These are phyloP conservation scores for Pestalotiopsis sp. DNA, from an alignment of 2,329 filamentous ascomycete species.

Conservation along the genomic window DNA sequence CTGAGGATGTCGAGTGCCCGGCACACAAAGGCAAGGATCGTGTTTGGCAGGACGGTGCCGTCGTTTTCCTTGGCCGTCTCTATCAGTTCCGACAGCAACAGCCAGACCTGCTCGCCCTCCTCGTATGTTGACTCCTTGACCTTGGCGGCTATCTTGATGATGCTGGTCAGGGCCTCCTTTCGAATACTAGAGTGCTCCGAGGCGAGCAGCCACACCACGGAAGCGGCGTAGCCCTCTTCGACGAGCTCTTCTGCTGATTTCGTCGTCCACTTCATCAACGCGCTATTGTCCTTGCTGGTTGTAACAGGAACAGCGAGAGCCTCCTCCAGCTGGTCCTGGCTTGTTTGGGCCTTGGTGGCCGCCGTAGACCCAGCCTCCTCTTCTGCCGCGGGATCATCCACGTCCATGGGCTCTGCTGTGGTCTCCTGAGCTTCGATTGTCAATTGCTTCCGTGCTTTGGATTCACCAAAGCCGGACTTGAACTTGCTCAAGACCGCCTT, in stretches of 20 bases:
- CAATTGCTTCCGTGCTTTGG: slow-evolving; percentile 34
- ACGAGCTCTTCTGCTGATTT: slow-evolving; percentile 79
- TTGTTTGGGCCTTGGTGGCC: slow-evolving; percentile 23
- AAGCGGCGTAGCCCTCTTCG: slow-evolving; percentile 71
- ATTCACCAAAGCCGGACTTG: slow-evolving; percentile 31
- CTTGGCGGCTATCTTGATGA: slow-evolving; percentile 64
- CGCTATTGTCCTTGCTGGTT: slow-evolving; percentile 53
- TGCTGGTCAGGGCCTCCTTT: slow-evolving; percentile 71
- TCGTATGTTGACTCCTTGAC: slow-evolving; percentile 69
- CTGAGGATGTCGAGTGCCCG: slow-evolving; percentile 69
- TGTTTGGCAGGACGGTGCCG: slow-evolving; percentile 56
- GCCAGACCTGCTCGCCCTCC: slow-evolving; percentile 76
- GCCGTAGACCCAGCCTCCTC: not conserved
- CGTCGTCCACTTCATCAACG: slow-evolving; percentile 65
- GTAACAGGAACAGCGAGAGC: slow-evolving; percentile 50
- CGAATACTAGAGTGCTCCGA: slow-evolving; percentile 76
- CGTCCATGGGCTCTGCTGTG: not conserved
- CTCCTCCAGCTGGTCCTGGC: slow-evolving; percentile 47
- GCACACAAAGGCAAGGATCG: slow-evolving; percentile 74
- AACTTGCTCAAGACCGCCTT: slow-evolving; percentile 45
- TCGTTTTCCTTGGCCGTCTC: slow-evolving; percentile 63
- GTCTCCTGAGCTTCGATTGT: slow-evolving; percentile 19
- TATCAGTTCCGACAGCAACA: slow-evolving; percentile 76
- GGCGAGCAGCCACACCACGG: slow-evolving; percentile 72
- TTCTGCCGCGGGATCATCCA: not conserved